Evolutionary conservation across 768 basidiomycete species (phyloP), one percentile per base, ranked within the genome.

Genomic region (Lyophyllum shimeji): DNA sequence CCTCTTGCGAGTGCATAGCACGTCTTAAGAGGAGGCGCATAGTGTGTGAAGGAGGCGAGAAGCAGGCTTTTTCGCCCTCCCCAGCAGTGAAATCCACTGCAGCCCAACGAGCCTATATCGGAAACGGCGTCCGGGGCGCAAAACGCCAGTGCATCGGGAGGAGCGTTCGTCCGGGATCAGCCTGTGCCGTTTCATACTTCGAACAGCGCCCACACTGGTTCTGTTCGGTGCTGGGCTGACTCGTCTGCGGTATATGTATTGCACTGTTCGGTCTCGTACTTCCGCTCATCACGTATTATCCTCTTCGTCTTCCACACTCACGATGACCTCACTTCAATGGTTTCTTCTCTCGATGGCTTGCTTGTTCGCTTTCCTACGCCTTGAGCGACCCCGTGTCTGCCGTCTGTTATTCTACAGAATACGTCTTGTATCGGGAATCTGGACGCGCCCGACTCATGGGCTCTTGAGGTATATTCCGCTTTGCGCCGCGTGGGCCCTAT

Each of bases 371-470:
- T 17, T 61, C n/a, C 43, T 52, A 23, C 52, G 27, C 33, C 23
- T 51, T 20, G 37, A 44, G 6, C 46, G 48, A 31, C 33, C 21
- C 37, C 59, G 54, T 44, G 58, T 49, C 20, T 55, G 37, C 40
- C 39, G 23, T 40, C 53, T 55, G 25, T 48, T 40, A 15, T 59
- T 49, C 33, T 46, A 63, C 23, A 65, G 64, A 59, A 40, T 57
- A 43, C 59, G 60, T 27, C 43, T 60, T 12, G 21, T 44, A n/a
- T 50, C 45, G 13, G n/a, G 60, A 63, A 49, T 44, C 12, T 13
- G 12, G 34, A 3, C 44, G 40, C 24, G 17, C 58, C 52, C 15
- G 34, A 24, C 47, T 15, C 21, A 39, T 23, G 2, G 27, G 21
- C 27, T 18, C 27, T 17, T 50, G 37, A 17, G 37, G 44, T 52